These are phyloP conservation scores for Elsinoe australis DNA, from an alignment of 2,329 filamentous ascomycete species.

Conservation along the genomic window DNA sequence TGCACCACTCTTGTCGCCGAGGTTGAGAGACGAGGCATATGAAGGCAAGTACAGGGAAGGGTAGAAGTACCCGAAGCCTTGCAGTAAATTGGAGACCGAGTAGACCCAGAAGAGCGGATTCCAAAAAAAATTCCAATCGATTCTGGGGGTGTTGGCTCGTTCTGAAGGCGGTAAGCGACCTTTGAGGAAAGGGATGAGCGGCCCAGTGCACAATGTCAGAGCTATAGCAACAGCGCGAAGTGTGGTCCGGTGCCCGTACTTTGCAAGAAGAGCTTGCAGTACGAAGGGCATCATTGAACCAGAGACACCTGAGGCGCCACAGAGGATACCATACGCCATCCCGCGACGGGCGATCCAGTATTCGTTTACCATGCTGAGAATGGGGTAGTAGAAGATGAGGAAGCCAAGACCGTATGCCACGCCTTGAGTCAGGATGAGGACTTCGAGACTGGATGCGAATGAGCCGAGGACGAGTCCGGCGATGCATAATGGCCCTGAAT, in stretches of 20 bases:
- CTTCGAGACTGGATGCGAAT: slow-evolving; percentile 46
- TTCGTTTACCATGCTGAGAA: slow-evolving; percentile 28
- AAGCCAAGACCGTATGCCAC: slow-evolving; percentile 52
- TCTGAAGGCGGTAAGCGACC: slow-evolving; percentile 29
- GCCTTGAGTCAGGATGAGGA: slow-evolving; percentile 55
- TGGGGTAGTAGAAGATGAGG: slow-evolving; percentile 35
- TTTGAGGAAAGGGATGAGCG: slow-evolving; percentile 30
- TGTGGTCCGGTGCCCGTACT: slow-evolving; percentile 25
- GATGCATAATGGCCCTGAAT: slow-evolving; percentile 22
- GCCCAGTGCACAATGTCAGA: slow-evolving; percentile 27
- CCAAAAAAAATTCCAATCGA: slow-evolving; percentile 28
- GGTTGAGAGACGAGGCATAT: slow-evolving; percentile 28
- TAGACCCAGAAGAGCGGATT: slow-evolving; percentile 29
- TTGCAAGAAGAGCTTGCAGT: slow-evolving; percentile 20
- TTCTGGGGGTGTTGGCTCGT: slow-evolving; percentile 20
- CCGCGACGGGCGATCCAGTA: slow-evolving; percentile 25
- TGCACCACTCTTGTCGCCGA: slow-evolving; percentile 24
- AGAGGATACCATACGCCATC: slow-evolving; percentile 26
- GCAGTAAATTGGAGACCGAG: slow-evolving; percentile 31
- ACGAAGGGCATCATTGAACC: slow-evolving; percentile 25
- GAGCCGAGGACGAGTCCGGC: slow-evolving; percentile 24
- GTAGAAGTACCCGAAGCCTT: slow-evolving; percentile 36
- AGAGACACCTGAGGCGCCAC: slow-evolving; percentile 24
- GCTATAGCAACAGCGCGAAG: slow-evolving; percentile 23
- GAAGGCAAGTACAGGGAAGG: slow-evolving; percentile 35